A percentile compares a stretch with the other conserved stretches of the same genome.
Evolutionary conservation across 805 yeast genomes (phyloP).

Genomic region (Brettanomyces nanus): DNA sequence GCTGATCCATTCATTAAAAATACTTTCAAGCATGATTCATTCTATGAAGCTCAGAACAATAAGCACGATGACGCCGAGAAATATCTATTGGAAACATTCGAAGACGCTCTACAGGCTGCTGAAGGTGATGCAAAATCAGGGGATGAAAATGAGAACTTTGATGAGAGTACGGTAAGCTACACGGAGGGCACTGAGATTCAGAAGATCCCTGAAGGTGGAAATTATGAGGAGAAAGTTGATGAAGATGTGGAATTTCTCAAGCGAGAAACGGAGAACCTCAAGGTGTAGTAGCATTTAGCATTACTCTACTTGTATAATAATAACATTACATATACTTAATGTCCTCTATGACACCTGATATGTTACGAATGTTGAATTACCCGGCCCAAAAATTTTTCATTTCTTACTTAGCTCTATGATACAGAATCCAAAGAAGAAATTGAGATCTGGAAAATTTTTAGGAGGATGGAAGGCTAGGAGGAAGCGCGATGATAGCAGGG

Average conservation of each 20-base stretch:
- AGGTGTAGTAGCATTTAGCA: too few species aligned
- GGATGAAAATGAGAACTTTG: slow-evolving; percentile 28
- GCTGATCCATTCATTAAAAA: slow-evolving; percentile 83
- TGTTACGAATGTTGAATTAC: too few species aligned
- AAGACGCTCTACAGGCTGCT: slow-evolving; percentile 52
- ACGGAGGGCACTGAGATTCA: slow-evolving; percentile 46
- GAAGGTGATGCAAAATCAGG: slow-evolving; percentile 38
- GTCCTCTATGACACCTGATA: too few species aligned
- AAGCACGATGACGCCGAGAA: slow-evolving; percentile 70
- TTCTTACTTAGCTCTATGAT: too few species aligned
- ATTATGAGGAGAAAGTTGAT: slow-evolving; percentile 23
- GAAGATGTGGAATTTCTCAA: slow-evolving; percentile 11
- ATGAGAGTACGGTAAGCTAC: slow-evolving; percentile 32
- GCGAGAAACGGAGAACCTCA: slow-evolving; percentile 3
- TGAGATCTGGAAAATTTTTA: too few species aligned
- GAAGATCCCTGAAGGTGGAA: slow-evolving; percentile 39
- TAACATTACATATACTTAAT: too few species aligned
- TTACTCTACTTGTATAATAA: too few species aligned
- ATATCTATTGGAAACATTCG: slow-evolving; percentile 61
- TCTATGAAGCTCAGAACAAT: slow-evolving; percentile 82
- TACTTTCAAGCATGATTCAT: slow-evolving; percentile 67
- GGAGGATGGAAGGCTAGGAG: too few species aligned
- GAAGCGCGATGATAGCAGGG: too few species aligned
- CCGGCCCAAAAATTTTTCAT: too few species aligned
- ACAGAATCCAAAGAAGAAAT: too few species aligned